Evolutionary conservation across 441 rosid genomes (phyloP).

Genomic region (Eutrema salsugineum): DNA sequence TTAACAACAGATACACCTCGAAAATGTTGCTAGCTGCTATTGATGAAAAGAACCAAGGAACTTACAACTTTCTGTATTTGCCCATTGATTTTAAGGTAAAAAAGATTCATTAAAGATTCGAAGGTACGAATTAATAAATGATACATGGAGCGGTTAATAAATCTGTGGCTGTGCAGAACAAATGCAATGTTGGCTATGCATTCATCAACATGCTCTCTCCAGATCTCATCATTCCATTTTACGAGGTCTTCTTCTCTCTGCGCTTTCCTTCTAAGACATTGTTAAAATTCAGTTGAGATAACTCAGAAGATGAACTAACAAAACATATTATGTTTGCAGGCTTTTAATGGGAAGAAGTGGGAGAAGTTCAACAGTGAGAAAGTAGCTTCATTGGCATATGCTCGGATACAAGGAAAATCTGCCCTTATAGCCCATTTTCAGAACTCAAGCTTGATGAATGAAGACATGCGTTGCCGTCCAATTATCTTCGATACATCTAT

Average conservation of each 20-base stretch:
- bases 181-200: conserved; percentile 99
- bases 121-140: neutral
- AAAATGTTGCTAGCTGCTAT: conserved; percentile 96
- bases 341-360: conserved; percentile 98
- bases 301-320: conserved; percentile 1
- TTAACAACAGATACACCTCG: conserved; percentile 72
- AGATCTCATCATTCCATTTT: conserved; percentile 77
- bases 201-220: conserved; percentile 97
- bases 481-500: conserved; percentile 73
- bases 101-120: neutral
- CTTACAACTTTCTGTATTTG: conserved; percentile 87
- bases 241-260: conserved; percentile 53
- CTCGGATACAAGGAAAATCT: conserved; percentile 91
- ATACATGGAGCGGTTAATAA: conserved; percentile 8
- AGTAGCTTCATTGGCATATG: conserved; percentile 97
- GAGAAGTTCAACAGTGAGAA: conserved; percentile 99
- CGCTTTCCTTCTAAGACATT: neutral
- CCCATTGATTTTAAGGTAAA: conserved; percentile 98
- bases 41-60: conserved; percentile 82
- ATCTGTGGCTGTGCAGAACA: conserved; percentile 62
- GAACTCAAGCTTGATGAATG: conserved; percentile 99
- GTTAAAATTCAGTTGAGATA: neutral
- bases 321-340: conserved; percentile 40
- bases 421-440: conserved; percentile 97
- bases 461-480: conserved; percentile 98